These are phyloP conservation scores for Aspergillus quadricinctus DNA, from an alignment of 2,329 filamentous ascomycete species.

Conservation along the genomic window DNA sequence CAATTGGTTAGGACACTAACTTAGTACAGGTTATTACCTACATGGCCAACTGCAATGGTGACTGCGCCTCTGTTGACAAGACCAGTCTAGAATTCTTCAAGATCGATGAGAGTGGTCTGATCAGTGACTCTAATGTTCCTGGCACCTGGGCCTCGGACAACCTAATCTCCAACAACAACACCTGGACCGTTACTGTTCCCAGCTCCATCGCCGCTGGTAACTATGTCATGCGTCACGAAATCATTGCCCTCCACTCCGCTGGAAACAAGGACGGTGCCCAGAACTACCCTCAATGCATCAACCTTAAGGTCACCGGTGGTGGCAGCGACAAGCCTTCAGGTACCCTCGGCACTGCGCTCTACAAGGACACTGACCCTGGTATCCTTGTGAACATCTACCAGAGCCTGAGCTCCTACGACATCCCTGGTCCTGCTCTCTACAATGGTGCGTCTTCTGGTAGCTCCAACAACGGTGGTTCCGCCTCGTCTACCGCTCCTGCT, in stretches of 20 bases:
- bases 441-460: constrained; percentile 20
- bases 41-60: constrained; percentile 56
- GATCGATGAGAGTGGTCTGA: constrained; percentile 55
- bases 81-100: constrained; percentile 58
- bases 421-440: constrained; percentile 48
- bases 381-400: constrained; percentile 59
- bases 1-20: not conserved
- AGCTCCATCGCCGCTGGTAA: constrained; percentile 45
- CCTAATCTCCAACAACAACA: constrained; percentile 51
- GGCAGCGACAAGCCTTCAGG: constrained; percentile 46
- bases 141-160: constrained; percentile 55
- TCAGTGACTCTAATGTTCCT: constrained; percentile 39
- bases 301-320: constrained; percentile 57
- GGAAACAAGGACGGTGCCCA: constrained; percentile 44
- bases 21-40: constrained; percentile 53
- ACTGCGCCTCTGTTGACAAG: constrained; percentile 54
- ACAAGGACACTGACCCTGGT: constrained; percentile 55
- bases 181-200: constrained; percentile 47
- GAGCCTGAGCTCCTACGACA: constrained; percentile 43
- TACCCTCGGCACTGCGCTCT: constrained; percentile 50
- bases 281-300: constrained; percentile 57
- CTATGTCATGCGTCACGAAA: constrained; percentile 54
- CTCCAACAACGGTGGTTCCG: constrained; percentile 9
- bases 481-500: constrained; percentile 7
- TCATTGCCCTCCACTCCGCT: constrained; percentile 51